phyloP scores from a whole-genome alignment of 2,329 filamentous ascomycete species.

The Penicillium sp. region DNA sequence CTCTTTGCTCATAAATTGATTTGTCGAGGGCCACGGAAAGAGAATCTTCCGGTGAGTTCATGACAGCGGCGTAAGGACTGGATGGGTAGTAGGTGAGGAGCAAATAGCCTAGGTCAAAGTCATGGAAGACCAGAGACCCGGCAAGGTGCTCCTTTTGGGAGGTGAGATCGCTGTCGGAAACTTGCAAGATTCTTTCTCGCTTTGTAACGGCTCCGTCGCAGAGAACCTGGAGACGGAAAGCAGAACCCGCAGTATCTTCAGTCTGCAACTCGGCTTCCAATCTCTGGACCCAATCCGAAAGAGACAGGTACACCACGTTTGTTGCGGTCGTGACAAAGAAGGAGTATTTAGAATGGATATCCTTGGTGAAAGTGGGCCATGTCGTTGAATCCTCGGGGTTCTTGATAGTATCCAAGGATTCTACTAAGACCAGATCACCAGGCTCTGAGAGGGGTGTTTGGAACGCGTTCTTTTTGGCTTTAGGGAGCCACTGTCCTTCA shows the following conservation, averaged over 20 bases:
- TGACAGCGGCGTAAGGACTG: slow-evolving; percentile 53
- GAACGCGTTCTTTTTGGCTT: slow-evolving; percentile 43
- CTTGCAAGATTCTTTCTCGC: slow-evolving; percentile 51
- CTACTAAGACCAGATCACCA: slow-evolving; percentile 47
- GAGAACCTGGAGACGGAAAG: slow-evolving; percentile 59
- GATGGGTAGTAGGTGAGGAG: slow-evolving; percentile 53
- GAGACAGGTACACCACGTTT: slow-evolving; percentile 57
- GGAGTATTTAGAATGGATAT: slow-evolving; percentile 58
- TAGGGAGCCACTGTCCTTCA: slow-evolving; percentile 64
- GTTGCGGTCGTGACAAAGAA: slow-evolving; percentile 60
- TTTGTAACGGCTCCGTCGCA: slow-evolving; percentile 54
- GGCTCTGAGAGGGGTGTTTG: slow-evolving; percentile 44
- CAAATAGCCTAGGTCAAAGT: slow-evolving; percentile 61
- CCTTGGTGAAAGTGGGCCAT: slow-evolving; percentile 60
- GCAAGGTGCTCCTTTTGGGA: slow-evolving; percentile 42
- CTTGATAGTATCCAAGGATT: slow-evolving; percentile 46
- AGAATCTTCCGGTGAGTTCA: slow-evolving; percentile 50
- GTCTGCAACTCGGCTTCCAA: slow-evolving; percentile 60
- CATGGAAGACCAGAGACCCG: slow-evolving; percentile 55
- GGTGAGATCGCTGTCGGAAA: slow-evolving; percentile 33
- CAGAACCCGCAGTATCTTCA: slow-evolving; percentile 53
- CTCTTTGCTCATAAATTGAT: slow-evolving; percentile 28
- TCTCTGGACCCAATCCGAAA: slow-evolving; percentile 58
- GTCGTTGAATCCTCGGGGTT: slow-evolving; percentile 25
- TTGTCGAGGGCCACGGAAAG: slow-evolving; percentile 32